Conservation (phyloP, 106 monocot genomes). For the Vanilla planifolia region DNA sequence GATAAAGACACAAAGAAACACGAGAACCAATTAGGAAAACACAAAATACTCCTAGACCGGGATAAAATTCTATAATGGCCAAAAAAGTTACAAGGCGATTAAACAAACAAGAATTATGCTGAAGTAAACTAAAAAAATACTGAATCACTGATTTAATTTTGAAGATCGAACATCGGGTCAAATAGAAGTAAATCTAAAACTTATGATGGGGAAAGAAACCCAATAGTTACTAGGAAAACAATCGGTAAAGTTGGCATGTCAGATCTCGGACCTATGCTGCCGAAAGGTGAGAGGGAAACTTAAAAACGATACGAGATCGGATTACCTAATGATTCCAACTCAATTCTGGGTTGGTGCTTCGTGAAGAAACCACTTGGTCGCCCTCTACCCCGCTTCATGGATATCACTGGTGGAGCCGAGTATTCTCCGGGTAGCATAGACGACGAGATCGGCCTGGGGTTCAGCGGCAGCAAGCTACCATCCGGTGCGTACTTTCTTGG, state of each 20-base stretch:
- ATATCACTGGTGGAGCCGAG: constrained; percentile 15
- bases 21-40: background rate
- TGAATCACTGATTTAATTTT: background rate
- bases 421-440: constrained; percentile 47
- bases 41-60: too few species aligned
- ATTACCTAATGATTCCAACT: constrained; percentile 44
- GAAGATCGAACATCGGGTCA: background rate
- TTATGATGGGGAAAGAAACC: background rate
- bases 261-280: background rate
- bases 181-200: background rate
- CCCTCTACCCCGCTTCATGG: constrained; percentile 69
- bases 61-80: background rate
- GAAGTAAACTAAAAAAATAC: background rate
- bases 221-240: background rate
- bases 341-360: constrained; percentile 22
- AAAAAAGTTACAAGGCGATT: background rate
- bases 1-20: background rate
- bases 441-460: constrained; percentile 63
- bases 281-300: background rate
- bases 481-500: constrained; percentile 87
- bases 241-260: background rate
- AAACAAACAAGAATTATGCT: background rate
- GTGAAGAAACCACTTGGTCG: constrained; percentile 35
- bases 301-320: background rate
- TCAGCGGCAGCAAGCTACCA: constrained; percentile 58